Percentiles rank a stretch among this genome's conserved stretches.
These are phyloP conservation scores for Daldinia loculata DNA, from an alignment of 495 filamentous ascomycete genomes.

Conservation along the genomic window DNA sequence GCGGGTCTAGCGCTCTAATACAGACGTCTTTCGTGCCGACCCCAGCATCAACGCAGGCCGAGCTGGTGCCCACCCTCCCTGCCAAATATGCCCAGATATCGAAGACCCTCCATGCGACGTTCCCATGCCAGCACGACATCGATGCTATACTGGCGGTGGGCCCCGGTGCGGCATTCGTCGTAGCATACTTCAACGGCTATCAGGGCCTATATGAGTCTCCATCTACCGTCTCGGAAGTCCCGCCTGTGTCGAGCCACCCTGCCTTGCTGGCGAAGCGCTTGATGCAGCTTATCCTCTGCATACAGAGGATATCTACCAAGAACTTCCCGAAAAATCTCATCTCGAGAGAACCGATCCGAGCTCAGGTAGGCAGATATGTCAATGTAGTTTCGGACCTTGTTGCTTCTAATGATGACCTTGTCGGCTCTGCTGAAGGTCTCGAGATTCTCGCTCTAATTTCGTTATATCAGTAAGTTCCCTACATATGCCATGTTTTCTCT, in stretches of 20 bases:
- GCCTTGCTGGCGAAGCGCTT: slow-evolving; percentile 56
- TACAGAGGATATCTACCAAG: slow-evolving; percentile 53
- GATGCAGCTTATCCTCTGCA: slow-evolving; percentile 58
- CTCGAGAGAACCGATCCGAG: slow-evolving; percentile 43
- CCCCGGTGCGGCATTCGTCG: slow-evolving; percentile 45
- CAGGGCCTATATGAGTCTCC: slow-evolving; percentile 39
- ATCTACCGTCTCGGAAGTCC: slow-evolving; percentile 42
- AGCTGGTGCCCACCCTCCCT: slow-evolving; percentile 7
- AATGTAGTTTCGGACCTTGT: slow-evolving; percentile 51
- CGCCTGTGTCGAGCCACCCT: slow-evolving; percentile 53
- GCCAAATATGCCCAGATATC: slow-evolving; percentile 43
- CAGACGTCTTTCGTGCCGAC: slow-evolving; percentile 35
- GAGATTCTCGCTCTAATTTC: slow-evolving; percentile 52
- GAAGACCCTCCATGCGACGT: slow-evolving; percentile 46
- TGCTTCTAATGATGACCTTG: slow-evolving; percentile 59
- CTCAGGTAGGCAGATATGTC: slow-evolving; percentile 49
- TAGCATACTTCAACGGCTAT: slow-evolving; percentile 42
- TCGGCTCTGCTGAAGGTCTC: slow-evolving; percentile 57
- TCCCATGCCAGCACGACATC: slow-evolving; percentile 54
- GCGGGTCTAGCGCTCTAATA: slow-evolving; percentile 15
- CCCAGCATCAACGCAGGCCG: slow-evolving; percentile 38
- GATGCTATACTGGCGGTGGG: slow-evolving; percentile 45
- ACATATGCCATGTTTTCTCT: too few species aligned
- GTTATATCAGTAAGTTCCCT: slow-evolving; percentile 47
- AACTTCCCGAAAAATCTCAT: slow-evolving; percentile 40